Evolutionary conservation across 1,284 basidiomycete genomes (phyloP).

Genomic region (Vanrija humicola): DNA sequence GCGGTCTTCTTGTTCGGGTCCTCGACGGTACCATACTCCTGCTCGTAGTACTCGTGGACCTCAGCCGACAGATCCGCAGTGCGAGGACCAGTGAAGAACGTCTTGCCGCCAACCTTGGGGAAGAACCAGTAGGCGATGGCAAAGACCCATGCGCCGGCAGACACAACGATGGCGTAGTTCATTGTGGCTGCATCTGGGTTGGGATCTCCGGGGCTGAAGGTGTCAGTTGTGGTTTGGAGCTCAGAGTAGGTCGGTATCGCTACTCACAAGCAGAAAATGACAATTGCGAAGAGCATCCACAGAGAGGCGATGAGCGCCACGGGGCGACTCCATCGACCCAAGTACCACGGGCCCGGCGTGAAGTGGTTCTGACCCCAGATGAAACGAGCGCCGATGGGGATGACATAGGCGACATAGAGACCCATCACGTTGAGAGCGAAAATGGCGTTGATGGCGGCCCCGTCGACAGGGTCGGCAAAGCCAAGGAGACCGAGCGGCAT

Average conservation of each 20-base stretch:
- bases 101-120: conserved; percentile 39
- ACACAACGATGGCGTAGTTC: conserved; percentile 40
- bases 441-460: conserved; percentile 41
- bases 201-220: conserved; percentile 33
- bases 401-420: conserved; percentile 31
- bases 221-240: not conserved
- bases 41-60: conserved; percentile 14
- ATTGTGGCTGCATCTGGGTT: conserved; percentile 27
- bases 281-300: conserved; percentile 41
- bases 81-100: conserved; percentile 30
- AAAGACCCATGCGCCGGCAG: conserved; percentile 35
- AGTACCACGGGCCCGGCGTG: conserved; percentile 36
- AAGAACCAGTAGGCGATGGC: conserved; percentile 33
- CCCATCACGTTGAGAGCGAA: conserved; percentile 40
- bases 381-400: conserved; percentile 36
- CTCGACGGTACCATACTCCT: not conserved
- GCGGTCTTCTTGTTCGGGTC: conserved; percentile 5
- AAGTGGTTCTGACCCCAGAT: conserved; percentile 28
- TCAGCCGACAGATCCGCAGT: conserved; percentile 10
- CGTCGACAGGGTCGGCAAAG: conserved; percentile 35
- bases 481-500: conserved; percentile 36
- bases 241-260: too few species aligned
- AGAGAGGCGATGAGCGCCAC: conserved; percentile 28
- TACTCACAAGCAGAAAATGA: conserved; percentile 43
- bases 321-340: conserved; percentile 28